phyloP scores from a whole-genome alignment of 2,329 filamentous ascomycete genomes.

The Hypoxylon sp. region DNA sequence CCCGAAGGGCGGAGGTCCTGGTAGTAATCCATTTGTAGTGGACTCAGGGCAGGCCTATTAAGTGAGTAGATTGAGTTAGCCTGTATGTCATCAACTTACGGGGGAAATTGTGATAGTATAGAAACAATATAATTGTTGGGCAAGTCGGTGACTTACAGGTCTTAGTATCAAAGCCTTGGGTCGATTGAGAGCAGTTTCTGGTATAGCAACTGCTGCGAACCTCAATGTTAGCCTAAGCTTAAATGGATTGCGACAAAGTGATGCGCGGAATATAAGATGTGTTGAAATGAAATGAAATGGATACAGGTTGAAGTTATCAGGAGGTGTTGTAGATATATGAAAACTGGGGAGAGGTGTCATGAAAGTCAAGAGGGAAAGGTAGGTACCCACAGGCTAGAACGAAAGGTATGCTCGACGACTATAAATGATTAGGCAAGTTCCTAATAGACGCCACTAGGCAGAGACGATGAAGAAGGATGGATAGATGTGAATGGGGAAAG shows the following conservation, averaged over 20 bases:
- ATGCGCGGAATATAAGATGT: too few species aligned
- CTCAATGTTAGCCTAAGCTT: not conserved
- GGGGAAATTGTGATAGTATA: not conserved
- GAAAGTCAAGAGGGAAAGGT: not conserved
- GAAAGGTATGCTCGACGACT: not conserved
- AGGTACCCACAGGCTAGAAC: not conserved
- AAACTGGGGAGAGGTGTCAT: not conserved
- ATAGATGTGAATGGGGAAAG: not conserved
- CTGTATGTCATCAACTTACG: not conserved
- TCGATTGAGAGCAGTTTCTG: not conserved
- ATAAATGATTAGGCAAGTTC: not conserved
- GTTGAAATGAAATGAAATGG: too few species aligned
- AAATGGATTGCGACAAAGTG: not conserved
- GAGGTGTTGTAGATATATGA: not conserved
- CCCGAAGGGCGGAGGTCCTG: slow-evolving; percentile 16
- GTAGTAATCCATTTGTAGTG: slow-evolving; percentile 34
- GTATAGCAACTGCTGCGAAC: not conserved
- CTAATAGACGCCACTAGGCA: not conserved
- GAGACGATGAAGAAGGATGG: not conserved
- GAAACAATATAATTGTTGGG: not conserved
- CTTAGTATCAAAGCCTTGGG: not conserved
- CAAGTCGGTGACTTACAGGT: not conserved
- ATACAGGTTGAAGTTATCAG: too few species aligned
- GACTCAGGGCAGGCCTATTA: not conserved
- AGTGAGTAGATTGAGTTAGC: not conserved